Base-by-base conservation (phyloP, 768 basidiomycete species). In the Phylloporus scabripes region DNA sequence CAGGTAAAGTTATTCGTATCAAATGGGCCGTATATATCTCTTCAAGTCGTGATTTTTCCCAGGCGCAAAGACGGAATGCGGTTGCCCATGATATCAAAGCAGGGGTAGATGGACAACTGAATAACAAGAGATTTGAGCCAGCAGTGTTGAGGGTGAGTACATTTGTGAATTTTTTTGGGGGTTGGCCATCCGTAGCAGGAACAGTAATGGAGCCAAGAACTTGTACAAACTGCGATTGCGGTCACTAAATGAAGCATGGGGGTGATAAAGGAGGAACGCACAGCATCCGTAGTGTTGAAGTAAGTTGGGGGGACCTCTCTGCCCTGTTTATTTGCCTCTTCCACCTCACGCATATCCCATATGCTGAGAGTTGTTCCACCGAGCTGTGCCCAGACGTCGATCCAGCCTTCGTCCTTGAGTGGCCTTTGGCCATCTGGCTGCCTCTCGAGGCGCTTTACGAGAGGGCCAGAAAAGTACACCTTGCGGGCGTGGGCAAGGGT, bases 1-100 rank as follows among this genome's bases (percentile, higher is more conserved):
- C 72, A 47, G 71, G 74, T 40, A 87, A 65, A n/a, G 78, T 87
- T 60, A 86, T 89, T 45, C 91, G 78, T 54, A 97, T 78, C 38
- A 97, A 70, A 71, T 97, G 91, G 5, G 92, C 94, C 0, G 96
- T 97, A 65, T 98, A 98, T 51, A 99, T 92, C 71, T 99, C 95
- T 67, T 96, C 92, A 14, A 97, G 76, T 37, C 92, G 82, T 1
- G 90, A 85, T 62, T 94, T 92, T 70, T 99, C 96, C 92, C 93
- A 99, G 45, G 87, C 79, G 9, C 87, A 83, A 5, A 99, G 76
- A 15, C 96, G 84, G 32, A 98, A 74, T 5, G 92, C 92, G 20
- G 91, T 84, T 7, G 90, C 83, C 95, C 95, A 98, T n/a, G 85
- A 82, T 28, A 87, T 74, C 46, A 94, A 75, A 14, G 83, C 78